Conservation (phyloP, 1,284 basidiomycete species). For the Cystobasidiaceae sp. region DNA sequence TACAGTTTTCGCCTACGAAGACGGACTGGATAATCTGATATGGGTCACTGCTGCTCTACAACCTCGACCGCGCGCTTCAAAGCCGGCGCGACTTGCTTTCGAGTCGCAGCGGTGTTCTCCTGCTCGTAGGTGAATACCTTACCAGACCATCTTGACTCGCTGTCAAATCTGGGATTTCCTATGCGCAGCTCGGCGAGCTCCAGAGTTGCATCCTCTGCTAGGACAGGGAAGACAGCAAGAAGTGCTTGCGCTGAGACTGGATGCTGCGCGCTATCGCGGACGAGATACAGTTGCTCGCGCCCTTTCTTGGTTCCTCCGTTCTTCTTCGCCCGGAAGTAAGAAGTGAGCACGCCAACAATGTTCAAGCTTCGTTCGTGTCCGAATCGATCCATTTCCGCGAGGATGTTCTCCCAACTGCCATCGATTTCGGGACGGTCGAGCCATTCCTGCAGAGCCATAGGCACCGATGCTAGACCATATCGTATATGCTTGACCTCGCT, state of each 20-base stretch:
- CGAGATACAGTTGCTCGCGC: constrained; percentile 39
- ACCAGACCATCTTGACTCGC: constrained; percentile 49
- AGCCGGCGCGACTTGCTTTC: constrained; percentile 74
- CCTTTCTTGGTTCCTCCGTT: constrained; percentile 48
- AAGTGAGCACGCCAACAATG: constrained; percentile 71
- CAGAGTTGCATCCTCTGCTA: constrained; percentile 58
- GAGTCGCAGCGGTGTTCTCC: constrained; percentile 63
- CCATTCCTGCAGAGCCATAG: constrained; percentile 57
- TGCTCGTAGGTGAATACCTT: constrained; percentile 64
- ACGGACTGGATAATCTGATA: not conserved
- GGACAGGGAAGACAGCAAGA: constrained; percentile 52
- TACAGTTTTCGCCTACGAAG: not conserved
- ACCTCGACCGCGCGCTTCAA: constrained; percentile 53
- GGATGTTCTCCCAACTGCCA: constrained; percentile 49
- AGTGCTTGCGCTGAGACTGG: constrained; percentile 32
- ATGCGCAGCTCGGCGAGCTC: constrained; percentile 42
- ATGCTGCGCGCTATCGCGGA: constrained; percentile 31
- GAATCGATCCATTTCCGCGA: constrained; percentile 56
- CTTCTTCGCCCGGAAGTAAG: constrained; percentile 50
- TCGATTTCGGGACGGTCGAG: constrained; percentile 48
- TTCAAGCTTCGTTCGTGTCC: constrained; percentile 61
- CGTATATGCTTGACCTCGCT: constrained; percentile 51
- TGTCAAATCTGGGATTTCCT: constrained; percentile 53
- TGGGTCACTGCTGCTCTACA: not conserved
- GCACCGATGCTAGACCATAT: constrained; percentile 71